A percentile compares a stretch with the other conserved stretches of the same genome.
Evolutionary conservation across 345 rosid species (phyloP).

Genomic region (Lagerstroemia speciosa): DNA sequence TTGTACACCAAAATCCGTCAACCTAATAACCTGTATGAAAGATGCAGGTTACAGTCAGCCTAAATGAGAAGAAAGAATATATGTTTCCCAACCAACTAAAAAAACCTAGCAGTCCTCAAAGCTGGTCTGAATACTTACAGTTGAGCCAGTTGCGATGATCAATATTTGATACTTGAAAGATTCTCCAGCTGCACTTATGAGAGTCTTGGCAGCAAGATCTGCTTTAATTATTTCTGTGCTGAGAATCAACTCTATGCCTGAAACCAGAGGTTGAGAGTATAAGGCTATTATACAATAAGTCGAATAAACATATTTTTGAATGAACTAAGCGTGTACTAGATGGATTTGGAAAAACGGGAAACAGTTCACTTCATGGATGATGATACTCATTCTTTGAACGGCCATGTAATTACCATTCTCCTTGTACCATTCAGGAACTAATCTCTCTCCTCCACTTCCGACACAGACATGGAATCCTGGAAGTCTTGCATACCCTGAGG

Average conservation of each 20-base stretch:
- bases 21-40: constrained; percentile 55
- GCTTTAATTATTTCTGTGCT: constrained; percentile 88
- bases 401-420: constrained; percentile 51
- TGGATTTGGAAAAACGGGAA: neutral
- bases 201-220: constrained; percentile 63
- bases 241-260: constrained; percentile 88
- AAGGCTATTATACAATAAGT: neutral
- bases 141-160: constrained; percentile 86
- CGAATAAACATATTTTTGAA: neutral
- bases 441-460: constrained; percentile 95
- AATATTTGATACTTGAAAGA: constrained; percentile 59
- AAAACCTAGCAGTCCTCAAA: neutral
- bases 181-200: constrained; percentile 66
- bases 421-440: constrained; percentile 80
- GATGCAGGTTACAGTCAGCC: too few relatives aligned
- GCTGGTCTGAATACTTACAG: constrained; percentile 34
- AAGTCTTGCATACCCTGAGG: constrained; percentile 88
- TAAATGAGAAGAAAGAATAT: too few relatives aligned
- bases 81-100: neutral
- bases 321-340: neutral
- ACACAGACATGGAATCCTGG: constrained; percentile 96
- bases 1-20: constrained; percentile 86
- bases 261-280: constrained; percentile 13
- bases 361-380: neutral
- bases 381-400: neutral